Base-by-base conservation (phyloP, 345 rosid species). In the sweet orange (Citrus sinensis) region DNA sequence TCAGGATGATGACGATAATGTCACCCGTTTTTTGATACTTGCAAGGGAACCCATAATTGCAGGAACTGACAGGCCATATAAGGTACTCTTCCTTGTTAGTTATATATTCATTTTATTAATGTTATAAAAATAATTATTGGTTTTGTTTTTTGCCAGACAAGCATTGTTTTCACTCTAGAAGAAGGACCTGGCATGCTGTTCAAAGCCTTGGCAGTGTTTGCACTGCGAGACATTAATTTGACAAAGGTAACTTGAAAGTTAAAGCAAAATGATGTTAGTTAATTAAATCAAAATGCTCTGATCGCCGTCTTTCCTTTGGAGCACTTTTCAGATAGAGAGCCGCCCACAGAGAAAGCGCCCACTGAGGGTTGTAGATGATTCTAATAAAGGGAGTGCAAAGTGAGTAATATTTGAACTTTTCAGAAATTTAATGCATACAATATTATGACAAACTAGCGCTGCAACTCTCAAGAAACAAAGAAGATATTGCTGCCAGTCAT, bases 181-280 rank as follows among this genome's bases (percentile, higher is more conserved):
- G 97, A 94, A 86, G 99, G 99, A 73, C 94, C 97, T 17, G 99
- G 98, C 25, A 76, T 89, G 82, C 88, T 96, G 76, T 92, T 94
- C 85, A 92, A 92, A 81, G 99, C 97, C 62, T 86, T 96, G 78
- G 93, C 98, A 34, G 99, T 91, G 75, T 96, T 96, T 86, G 90
- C 98, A 51, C 78, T 89, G 82, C 88, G 99, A 87, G 84, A 82
- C 87, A 96, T 96, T 81, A 88, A 82, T 87, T 87, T 96, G 85
- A 84, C 93, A n/a, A 94, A 94, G 93, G 97, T 87, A 83, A 75
- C 69, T 70, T 67, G 39, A 76, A 67, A 58, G 27, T 61, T 58
- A 49, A 59, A 49, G 71, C 29, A 30, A 56, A 20, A 9, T 69
- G 14, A 37, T 72, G 27, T 56, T 6, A 30, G 35, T 64, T 55